Evolutionary conservation across 805 yeast species (phyloP), one percentile per base, ranked within the genome.

Genomic region (Kodamaea leandrae): DNA sequence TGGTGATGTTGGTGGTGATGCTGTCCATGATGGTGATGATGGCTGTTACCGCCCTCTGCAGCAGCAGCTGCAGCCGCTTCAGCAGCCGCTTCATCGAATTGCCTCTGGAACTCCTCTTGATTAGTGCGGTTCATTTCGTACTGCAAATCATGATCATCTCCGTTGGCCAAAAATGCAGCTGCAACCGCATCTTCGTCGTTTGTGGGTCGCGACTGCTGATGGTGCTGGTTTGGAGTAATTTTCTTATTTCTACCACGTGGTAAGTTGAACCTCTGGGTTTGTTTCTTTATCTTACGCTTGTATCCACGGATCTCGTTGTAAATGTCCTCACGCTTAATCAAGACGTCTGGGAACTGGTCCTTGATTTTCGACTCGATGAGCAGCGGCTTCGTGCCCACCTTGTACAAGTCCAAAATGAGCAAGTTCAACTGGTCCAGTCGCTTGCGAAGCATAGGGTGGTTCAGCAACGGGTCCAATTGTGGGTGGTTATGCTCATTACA

Each of bases 401-500:
- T 71, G 55, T 76, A 76, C 43, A 76, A 60, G 47, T 74, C 78
- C 49, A 73, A 64, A 43, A 76, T 76, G 36, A 76, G 62, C 45
- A 67, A 58, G 53, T 76, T 76, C 47, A 76, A 71, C 54, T 75
- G 77, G 47, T 71, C 74, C 6, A 76, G 67, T 34, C 81, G 56
- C 55, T 76, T 76, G 46, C 81, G 64, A 45, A 76, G 62, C 78
- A 76, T 75, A 13, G 82, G 82, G 54, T 76, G 78, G 54, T 71
- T 74, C 13, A 72, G 64, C 42, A 76, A 61, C 6, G 82, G 81
- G 49, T 75, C 79, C 46, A 76, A 64, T 51, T 74, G 77, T 16
- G 80, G 78, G 53, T 77, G 82, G 53, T 77, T 77, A 57, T 77
- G 82, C 51, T 74, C 78, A 55, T 75, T 75, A 48, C 78, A 72